phyloP scores from a whole-genome alignment of 352 stramenopile species.

The Globisporangium uncinulatum region DNA sequence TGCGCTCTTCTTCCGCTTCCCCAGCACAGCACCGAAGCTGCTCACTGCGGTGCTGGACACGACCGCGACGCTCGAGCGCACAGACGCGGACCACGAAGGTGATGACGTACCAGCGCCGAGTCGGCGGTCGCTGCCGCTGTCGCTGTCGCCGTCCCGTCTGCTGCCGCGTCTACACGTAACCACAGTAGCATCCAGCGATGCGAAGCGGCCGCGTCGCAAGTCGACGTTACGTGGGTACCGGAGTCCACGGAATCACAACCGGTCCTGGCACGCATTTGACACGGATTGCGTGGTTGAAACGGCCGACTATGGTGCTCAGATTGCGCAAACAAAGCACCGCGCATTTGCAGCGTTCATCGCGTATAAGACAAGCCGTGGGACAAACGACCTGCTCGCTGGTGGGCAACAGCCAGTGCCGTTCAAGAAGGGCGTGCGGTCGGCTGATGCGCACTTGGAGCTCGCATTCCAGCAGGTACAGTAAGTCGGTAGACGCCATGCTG shows the following conservation, averaged over 20 bases:
- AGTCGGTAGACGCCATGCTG: no score
- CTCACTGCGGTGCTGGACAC: constrained; percentile 49
- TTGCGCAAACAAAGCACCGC: constrained; percentile 36
- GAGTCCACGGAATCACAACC: constrained; percentile 42
- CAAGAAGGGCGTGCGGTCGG: constrained; percentile 25
- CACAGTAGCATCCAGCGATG: neutral
- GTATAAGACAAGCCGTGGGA: constrained; percentile 42
- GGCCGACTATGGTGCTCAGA: constrained; percentile 7
- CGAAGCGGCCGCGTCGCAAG: constrained; percentile 8
- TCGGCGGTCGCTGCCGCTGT: neutral
- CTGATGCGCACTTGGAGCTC: constrained; percentile 31
- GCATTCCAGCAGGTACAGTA: constrained; percentile 34
- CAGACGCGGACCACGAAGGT: neutral
- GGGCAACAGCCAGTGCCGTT: constrained; percentile 17
- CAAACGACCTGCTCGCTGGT: constrained; percentile 21
- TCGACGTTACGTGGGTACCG: constrained; percentile 26
- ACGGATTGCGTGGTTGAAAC: constrained; percentile 13
- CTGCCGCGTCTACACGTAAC: constrained; percentile 2
- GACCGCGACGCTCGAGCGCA: constrained; percentile 44
- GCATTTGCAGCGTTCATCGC: constrained; percentile 41
- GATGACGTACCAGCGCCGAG: neutral
- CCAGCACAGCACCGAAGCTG: constrained; percentile 31
- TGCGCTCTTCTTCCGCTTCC: constrained; percentile 67
- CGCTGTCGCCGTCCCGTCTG: constrained; percentile 3
- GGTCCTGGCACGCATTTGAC: constrained; percentile 59